Evolutionary conservation across 805 yeast genomes (phyloP), one percentile per base, ranked within the genome.

Genomic region (Kodamaea fukazawae): DNA sequence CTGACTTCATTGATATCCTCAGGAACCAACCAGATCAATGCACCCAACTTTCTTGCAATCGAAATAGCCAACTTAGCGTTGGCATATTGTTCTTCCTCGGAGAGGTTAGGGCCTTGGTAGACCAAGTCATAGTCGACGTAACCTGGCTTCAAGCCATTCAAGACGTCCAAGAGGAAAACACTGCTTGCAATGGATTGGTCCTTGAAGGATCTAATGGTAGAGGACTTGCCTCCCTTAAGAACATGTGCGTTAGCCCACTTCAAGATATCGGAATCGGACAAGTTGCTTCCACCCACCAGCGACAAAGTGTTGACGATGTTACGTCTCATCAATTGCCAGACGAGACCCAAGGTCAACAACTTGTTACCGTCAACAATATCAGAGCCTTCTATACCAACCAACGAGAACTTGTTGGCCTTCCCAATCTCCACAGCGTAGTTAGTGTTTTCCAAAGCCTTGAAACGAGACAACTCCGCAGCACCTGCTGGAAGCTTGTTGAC

Each of bases 11-110:
- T 86, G 56, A 93, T 93, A 69, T 93, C 99, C 65, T 93, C 99
- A n/a, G 99, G 99, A n/a, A 93, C 96, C 52, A 93, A 76, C 97
- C 97, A 93, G 57, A 93, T 93, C 60, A 93, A 79, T 29, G 96
- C 99, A 46, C 99, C 99, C 52, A 93, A 71, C 66, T 93, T 93
- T 76, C 99, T 85, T 26, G 99, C 99, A 57, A 93, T 93, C 2
- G 98, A 93, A 60, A 93, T 93, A 14, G 99, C 99, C 61, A 93
- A 77, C 71, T 87, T 85, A 14, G 98, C 99, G 61, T 93, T 93
- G 29, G 96, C 95, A 58, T 88, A 88, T 58, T 75, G 78, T 49
- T 91, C 96, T 45, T 88, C 96, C 12, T 84, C 93, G 7, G 61
- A 45, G 16, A 64, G 44, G 26, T 85, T 80, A 30, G 66, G 61